Evolutionary conservation across 768 basidiomycete genomes (phyloP).

Genomic region (Xerocomellus dryophilus): DNA sequence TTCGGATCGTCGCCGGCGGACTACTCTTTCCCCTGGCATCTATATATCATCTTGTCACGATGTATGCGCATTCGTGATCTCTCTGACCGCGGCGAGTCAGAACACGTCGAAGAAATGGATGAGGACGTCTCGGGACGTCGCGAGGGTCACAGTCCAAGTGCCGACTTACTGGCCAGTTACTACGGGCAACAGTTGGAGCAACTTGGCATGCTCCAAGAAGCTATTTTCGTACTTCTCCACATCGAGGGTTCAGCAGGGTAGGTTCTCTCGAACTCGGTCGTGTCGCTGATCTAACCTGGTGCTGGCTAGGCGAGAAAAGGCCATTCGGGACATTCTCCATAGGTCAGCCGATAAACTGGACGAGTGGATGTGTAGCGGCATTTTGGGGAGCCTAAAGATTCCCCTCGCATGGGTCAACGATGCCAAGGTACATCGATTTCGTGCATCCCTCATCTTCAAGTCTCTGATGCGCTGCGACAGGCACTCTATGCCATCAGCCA

Average conservation of each 20-base stretch:
- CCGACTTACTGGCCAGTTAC: conserved; percentile 76
- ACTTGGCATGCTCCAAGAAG: conserved; percentile 77
- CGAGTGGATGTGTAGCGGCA: conserved; percentile 69
- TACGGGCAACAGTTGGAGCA: conserved; percentile 88
- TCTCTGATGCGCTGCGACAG: conserved; percentile 36
- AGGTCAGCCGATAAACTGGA: conserved; percentile 65
- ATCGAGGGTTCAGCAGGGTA: conserved; percentile 79
- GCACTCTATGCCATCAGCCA: conserved; percentile 61
- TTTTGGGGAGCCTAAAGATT: conserved; percentile 74
- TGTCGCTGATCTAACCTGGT: conserved; percentile 5
- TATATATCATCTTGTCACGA: conserved; percentile 83
- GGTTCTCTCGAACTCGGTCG: conserved; percentile 24
- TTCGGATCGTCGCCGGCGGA: conserved; percentile 76
- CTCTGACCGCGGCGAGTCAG: conserved; percentile 66
- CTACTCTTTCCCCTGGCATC: conserved; percentile 85
- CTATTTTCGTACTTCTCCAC: conserved; percentile 86
- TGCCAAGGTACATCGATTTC: conserved; percentile 58
- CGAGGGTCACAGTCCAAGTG: conserved; percentile 79
- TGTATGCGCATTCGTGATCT: conserved; percentile 84
- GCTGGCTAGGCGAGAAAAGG: conserved; percentile 70
- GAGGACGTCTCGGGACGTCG: conserved; percentile 45
- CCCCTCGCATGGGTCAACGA: conserved; percentile 88
- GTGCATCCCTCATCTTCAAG: neutral
- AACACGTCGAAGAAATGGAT: conserved; percentile 33
- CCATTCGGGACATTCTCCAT: conserved; percentile 75